These are phyloP conservation scores for Blastocystis sp. DNA, from an alignment of 352 stramenopile species.

Conservation along the genomic window DNA sequence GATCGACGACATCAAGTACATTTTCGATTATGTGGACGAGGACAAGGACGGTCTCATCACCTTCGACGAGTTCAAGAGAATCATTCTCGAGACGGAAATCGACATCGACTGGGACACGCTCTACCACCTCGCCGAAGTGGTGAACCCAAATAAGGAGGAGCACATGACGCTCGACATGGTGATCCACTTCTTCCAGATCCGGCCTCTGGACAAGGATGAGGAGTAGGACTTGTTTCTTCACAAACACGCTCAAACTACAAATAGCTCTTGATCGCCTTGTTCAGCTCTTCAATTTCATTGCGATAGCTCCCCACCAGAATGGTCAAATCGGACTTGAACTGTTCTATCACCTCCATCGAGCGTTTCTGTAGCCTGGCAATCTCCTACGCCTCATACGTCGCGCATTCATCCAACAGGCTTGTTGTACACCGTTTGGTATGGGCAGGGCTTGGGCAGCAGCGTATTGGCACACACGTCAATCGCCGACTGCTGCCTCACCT, in stretches of 20 bases:
- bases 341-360: background rate
- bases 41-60: constrained; percentile 58
- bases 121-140: background rate
- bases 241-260: background rate
- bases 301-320: background rate
- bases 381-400: background rate
- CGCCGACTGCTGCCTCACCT: background rate
- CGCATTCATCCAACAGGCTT: too few relatives aligned
- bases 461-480: background rate
- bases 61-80: constrained; percentile 46
- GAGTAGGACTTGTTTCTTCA: background rate
- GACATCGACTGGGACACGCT: constrained; percentile 47
- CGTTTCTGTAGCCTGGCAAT: background rate
- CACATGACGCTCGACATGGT: constrained; percentile 18
- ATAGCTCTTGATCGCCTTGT: background rate
- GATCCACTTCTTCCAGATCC: constrained; percentile 44
- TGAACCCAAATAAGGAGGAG: constrained; percentile 50
- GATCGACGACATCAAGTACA: constrained; percentile 49
- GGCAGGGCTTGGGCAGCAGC: background rate
- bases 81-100: constrained; percentile 40
- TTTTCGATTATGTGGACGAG: constrained; percentile 54
- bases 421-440: too few relatives aligned
- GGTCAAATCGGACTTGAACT: constrained; percentile 38
- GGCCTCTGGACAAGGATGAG: constrained; percentile 8
- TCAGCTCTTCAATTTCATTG: constrained; percentile 4